These are phyloP conservation scores for Penicillium sp. DNA, from an alignment of 2,329 filamentous ascomycete species.

Conservation along the genomic window DNA sequence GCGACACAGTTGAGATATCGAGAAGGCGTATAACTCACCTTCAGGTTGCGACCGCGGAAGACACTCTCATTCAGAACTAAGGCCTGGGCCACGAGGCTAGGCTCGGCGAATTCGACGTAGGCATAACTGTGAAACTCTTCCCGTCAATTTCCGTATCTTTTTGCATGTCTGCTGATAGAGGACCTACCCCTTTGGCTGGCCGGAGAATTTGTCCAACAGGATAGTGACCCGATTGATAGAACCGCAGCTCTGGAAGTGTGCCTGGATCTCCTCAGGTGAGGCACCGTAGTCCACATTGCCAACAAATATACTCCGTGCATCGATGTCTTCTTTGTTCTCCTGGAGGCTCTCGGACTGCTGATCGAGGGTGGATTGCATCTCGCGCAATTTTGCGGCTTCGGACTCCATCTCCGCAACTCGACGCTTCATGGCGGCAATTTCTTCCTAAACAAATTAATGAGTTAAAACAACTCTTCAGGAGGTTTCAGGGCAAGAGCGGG, in stretches of 20 bases:
- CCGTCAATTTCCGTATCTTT: background rate
- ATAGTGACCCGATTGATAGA: conserved; percentile 98
- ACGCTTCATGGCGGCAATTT: conserved; percentile 84
- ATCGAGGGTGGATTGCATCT: conserved; percentile 84
- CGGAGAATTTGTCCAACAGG: conserved; percentile 94
- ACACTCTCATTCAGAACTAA: conserved; percentile 94
- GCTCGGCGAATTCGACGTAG: conserved; percentile 97
- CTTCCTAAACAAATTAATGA: conserved; percentile 52
- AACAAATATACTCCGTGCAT: conserved; percentile 94
- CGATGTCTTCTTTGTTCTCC: conserved; percentile 94
- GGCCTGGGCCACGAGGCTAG: conserved; percentile 86
- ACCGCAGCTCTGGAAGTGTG: conserved; percentile 95
- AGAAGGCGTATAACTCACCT: conserved; percentile 58
- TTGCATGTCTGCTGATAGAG: background rate
- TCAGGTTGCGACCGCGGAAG: conserved; percentile 91
- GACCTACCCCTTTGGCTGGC: conserved; percentile 95
- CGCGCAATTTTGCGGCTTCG: conserved; percentile 78
- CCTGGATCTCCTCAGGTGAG: conserved; percentile 95
- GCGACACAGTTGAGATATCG: background rate
- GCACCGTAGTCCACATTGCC: conserved; percentile 98
- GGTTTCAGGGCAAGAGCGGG: background rate
- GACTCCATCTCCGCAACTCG: conserved; percentile 88
- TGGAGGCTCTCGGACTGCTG: conserved; percentile 77
- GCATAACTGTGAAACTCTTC: conserved; percentile 68
- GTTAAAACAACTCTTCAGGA: conserved; percentile 3